Conservation (phyloP, 2,329 filamentous ascomycete genomes). For the Alternaria sp. region DNA sequence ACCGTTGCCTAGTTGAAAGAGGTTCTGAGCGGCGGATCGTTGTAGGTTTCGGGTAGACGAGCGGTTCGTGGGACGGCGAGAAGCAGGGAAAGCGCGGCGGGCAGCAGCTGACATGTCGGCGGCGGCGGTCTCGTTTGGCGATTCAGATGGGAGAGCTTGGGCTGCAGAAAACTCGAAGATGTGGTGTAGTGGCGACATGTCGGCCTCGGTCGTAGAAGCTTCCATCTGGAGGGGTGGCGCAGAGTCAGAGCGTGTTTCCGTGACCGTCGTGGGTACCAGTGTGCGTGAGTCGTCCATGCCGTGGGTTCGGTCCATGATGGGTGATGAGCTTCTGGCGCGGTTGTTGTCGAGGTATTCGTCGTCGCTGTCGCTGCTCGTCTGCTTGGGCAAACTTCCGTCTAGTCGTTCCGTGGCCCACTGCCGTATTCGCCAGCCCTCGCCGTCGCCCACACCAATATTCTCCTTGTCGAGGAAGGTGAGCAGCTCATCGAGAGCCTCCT, state of each 20-base stretch:
- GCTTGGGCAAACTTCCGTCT: slow-evolving; percentile 64
- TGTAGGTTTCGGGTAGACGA: slow-evolving; percentile 37
- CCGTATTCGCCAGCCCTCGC: slow-evolving; percentile 72
- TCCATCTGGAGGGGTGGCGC: slow-evolving; percentile 49
- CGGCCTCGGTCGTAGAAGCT: slow-evolving; percentile 35
- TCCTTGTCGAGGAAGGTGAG: slow-evolving; percentile 84
- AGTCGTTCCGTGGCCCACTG: slow-evolving; percentile 74
- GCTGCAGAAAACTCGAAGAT: slow-evolving; percentile 73
- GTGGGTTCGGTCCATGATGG: slow-evolving; percentile 61
- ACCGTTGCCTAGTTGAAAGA: slow-evolving; percentile 62
- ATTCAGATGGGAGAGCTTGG: slow-evolving; percentile 61
- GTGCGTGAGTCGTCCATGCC: slow-evolving; percentile 50
- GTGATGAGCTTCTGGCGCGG: slow-evolving; percentile 64
- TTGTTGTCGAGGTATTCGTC: slow-evolving; percentile 69
- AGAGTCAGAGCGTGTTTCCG: slow-evolving; percentile 35
- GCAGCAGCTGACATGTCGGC: slow-evolving; percentile 37
- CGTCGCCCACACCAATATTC: slow-evolving; percentile 77
- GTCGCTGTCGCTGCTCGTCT: slow-evolving; percentile 68
- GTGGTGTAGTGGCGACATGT: slow-evolving; percentile 39
- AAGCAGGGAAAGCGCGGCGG: slow-evolving; percentile 40
- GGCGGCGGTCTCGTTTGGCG: slow-evolving; percentile 42
- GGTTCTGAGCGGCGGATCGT: slow-evolving; percentile 42
- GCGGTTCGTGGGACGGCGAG: slow-evolving; percentile 47
- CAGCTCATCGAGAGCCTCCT: slow-evolving; percentile 91
- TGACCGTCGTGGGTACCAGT: slow-evolving; percentile 24